Evolutionary conservation across 2,329 filamentous ascomycete species (phyloP).

Genomic region (Trichoderma sp.): DNA sequence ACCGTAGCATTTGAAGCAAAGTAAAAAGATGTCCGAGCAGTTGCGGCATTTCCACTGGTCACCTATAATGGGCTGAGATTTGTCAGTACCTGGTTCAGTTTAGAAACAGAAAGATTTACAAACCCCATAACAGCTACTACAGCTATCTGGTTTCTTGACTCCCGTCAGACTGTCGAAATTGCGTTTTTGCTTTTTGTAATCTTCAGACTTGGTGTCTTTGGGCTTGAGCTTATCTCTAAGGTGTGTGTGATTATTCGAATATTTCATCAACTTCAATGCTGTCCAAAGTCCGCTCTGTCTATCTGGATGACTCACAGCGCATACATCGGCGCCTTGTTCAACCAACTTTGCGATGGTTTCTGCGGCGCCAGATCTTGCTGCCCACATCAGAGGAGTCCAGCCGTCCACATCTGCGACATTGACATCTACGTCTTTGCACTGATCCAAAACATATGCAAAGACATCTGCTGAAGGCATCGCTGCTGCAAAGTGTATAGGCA

Average conservation of each 20-base stretch:
- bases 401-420: neutral
- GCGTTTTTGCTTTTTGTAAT: neutral
- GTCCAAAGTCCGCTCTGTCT: neutral
- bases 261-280: neutral
- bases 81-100: neutral
- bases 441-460: neutral
- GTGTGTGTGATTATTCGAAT: neutral
- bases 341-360: neutral
- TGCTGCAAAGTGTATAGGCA: neutral
- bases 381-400: neutral
- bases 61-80: neutral
- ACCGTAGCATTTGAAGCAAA: neutral
- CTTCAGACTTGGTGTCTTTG: neutral
- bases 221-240: neutral
- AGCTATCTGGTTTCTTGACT: neutral
- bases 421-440: neutral
- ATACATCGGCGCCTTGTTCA: neutral
- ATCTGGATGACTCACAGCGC: neutral
- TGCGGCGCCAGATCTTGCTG: neutral
- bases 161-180: neutral
- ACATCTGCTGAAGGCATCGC: too few species aligned
- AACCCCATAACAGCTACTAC: neutral
- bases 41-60: neutral
- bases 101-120: neutral
- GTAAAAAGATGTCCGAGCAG: neutral